Evolutionary conservation across 805 yeast species (phyloP).

Genomic region (Starmerella khaoyaiensis): DNA sequence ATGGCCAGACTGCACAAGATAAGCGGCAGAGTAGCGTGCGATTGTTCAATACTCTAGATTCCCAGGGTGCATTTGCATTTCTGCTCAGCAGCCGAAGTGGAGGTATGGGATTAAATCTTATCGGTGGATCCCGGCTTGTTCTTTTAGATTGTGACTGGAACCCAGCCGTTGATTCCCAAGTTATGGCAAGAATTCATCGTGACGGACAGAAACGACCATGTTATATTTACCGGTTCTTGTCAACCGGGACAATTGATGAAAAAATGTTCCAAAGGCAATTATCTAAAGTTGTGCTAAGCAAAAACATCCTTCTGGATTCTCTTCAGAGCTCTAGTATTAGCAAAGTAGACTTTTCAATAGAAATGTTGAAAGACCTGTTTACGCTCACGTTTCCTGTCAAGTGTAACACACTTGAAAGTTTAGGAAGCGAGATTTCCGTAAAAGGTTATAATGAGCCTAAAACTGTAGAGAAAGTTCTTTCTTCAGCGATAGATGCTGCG

Average conservation of each 20-base stretch:
- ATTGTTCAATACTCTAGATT: slow-evolving; percentile 44
- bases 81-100: slow-evolving; percentile 83
- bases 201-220: slow-evolving; percentile 81
- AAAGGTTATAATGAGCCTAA: too few relatives aligned
- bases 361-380: slow-evolving; percentile 65
- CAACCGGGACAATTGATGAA: slow-evolving; percentile 80
- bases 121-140: slow-evolving; percentile 79
- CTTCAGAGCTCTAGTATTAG: slow-evolving; percentile 30
- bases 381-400: slow-evolving; percentile 37
- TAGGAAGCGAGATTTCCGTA: too few relatives aligned
- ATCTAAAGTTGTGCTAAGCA: slow-evolving; percentile 67
- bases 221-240: slow-evolving; percentile 65
- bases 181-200: slow-evolving; percentile 89
- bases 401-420: slow-evolving; percentile 59
- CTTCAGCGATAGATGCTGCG: too few relatives aligned
- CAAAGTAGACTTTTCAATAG: slow-evolving; percentile 40
- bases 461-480: too few relatives aligned
- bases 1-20: slow-evolving; percentile 68
- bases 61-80: slow-evolving; percentile 42
- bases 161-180: slow-evolving; percentile 83
- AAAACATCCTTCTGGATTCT: slow-evolving; percentile 43
- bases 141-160: slow-evolving; percentile 95
- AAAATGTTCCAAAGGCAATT: slow-evolving; percentile 86
- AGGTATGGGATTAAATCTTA: slow-evolving; percentile 79
- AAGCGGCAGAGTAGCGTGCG: slow-evolving; percentile 54